Percentiles rank a stretch among this genome's conserved stretches.
Conservation (phyloP, 441 rosid genomes). For the Syzygium syzygioides region DNA sequence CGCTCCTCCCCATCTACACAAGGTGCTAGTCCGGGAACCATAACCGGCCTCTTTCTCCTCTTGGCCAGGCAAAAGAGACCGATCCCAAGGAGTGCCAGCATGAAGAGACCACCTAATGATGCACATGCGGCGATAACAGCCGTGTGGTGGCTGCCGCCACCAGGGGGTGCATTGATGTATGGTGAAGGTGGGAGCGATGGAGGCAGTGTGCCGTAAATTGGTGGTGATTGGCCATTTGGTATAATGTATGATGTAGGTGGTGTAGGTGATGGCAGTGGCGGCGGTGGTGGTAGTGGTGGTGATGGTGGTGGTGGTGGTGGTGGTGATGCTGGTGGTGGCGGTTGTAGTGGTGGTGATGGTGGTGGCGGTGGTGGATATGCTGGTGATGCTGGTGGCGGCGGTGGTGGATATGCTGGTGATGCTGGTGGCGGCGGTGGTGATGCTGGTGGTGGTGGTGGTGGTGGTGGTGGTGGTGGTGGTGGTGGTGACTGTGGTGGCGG, state of each 20-base stretch:
- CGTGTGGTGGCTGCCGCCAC: not conserved
- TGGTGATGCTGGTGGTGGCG: too few species aligned
- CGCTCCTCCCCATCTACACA: not conserved
- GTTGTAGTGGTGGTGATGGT: too few species aligned
- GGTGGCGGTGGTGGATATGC: too few species aligned
- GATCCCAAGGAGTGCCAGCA: not conserved
- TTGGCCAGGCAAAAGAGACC: constrained; percentile 5
- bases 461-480: not conserved
- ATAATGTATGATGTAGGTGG: not conserved
- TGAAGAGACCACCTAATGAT: not conserved
- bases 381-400: too few species aligned
- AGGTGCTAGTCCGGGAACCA: not conserved
- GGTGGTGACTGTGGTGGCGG: too few species aligned
- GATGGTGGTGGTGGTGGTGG: too few species aligned
- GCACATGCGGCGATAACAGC: not conserved
- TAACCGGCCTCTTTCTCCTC: constrained; percentile 3
- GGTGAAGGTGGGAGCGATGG: not conserved
- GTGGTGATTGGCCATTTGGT: not conserved
- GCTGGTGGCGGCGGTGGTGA: not conserved
- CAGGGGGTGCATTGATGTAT: not conserved
- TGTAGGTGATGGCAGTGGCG: not conserved
- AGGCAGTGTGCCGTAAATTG: not conserved
- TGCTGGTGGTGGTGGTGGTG: not conserved
- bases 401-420: too few species aligned
- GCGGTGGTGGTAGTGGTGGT: too few species aligned